phyloP scores from a whole-genome alignment of 768 basidiomycete species.

The Boletus vermiculosoides region DNA sequence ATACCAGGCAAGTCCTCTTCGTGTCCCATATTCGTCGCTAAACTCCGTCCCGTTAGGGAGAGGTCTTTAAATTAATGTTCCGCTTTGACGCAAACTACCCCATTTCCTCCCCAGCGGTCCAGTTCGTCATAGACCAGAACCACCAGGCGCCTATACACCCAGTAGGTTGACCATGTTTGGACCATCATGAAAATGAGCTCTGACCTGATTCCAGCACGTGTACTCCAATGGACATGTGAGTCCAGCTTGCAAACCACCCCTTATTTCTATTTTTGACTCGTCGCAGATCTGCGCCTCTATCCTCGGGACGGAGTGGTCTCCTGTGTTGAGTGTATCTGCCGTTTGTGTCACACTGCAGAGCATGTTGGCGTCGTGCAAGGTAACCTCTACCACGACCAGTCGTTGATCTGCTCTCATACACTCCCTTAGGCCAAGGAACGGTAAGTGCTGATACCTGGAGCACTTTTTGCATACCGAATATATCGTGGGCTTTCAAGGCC shows the following conservation, averaged over 20 bases:
- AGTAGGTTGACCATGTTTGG: conserved; percentile 42
- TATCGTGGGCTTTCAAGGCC: conserved; percentile 48
- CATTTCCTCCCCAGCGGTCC: conserved; percentile 84
- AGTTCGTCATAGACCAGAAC: conserved; percentile 69
- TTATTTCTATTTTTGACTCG: conserved; percentile 17
- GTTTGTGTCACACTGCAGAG: conserved; percentile 87
- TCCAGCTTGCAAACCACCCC: background rate
- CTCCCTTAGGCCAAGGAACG: conserved; percentile 55
- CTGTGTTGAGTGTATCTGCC: conserved; percentile 77
- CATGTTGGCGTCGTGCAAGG: conserved; percentile 93
- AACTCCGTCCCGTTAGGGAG: conserved; percentile 48
- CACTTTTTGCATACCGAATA: conserved; percentile 5
- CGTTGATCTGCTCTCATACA: background rate
- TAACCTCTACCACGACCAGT: conserved; percentile 26
- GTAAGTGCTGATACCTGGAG: conserved; percentile 37
- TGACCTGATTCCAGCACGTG: conserved; percentile 56
- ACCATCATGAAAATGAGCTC: conserved; percentile 3
- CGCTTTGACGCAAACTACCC: conserved; percentile 81
- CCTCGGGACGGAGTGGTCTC: conserved; percentile 87
- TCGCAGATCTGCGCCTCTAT: conserved; percentile 85
- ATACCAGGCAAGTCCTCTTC: conserved; percentile 53
- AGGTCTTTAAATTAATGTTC: conserved; percentile 77
- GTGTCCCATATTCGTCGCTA: background rate
- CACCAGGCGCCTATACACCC: conserved; percentile 76
- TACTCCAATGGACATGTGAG: conserved; percentile 86